These are phyloP conservation scores for Podila horticola DNA, from an alignment of 192 early-diverging fungal species.

Conservation along the genomic window DNA sequence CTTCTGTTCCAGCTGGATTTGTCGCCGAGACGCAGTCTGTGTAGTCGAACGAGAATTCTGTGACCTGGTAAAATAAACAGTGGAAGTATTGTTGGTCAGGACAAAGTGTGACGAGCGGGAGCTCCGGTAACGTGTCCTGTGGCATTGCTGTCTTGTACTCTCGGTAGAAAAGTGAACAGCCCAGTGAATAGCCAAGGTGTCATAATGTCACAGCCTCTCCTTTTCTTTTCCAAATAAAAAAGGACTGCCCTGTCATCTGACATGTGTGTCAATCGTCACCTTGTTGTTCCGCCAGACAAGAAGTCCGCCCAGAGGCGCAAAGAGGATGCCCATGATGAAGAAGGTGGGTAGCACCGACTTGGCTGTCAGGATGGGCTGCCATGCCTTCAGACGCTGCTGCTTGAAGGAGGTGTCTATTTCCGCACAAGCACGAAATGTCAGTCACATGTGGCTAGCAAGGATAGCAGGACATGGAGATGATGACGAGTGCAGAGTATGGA, in stretches of 20 bases:
- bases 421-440: not conserved
- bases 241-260: not conserved
- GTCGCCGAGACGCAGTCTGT: conserved; percentile 43
- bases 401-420: conserved; percentile 89
- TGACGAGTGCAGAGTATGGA: not conserved
- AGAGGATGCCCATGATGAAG: conserved; percentile 92
- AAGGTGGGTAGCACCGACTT: conserved; percentile 94
- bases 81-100: not conserved
- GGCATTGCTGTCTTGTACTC: not conserved
- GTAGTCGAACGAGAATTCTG: conserved; percentile 62
- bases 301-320: conserved; percentile 92
- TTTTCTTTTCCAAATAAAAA: conserved; percentile 5
- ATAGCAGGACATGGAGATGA: not conserved
- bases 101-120: too few species aligned
- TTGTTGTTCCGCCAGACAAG: conserved; percentile 80
- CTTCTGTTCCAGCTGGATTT: not conserved
- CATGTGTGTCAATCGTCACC: conserved; percentile 55
- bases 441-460: not conserved
- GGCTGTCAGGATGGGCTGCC: conserved; percentile 98
- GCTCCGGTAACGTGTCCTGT: not conserved
- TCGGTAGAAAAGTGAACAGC: too few species aligned
- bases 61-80: conserved; percentile 37
- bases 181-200: not conserved
- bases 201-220: not conserved
- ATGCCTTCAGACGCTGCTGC: conserved; percentile 96